phyloP scores from a whole-genome alignment of 225 moss, liverwort and hornwort genomes.

The Marchantia polymorpha region DNA sequence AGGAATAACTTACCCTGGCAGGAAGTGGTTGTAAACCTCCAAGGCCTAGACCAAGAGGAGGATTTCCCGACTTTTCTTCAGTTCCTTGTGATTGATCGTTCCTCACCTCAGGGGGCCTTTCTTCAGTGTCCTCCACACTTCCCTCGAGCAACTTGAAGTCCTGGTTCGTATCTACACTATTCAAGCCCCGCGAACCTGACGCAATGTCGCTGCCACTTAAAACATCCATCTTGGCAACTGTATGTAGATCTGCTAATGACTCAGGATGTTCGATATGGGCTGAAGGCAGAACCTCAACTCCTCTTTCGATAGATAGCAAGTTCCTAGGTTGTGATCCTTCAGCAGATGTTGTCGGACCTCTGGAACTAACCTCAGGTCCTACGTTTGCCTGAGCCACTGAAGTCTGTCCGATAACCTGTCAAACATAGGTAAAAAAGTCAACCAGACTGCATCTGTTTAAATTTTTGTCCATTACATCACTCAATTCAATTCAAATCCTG shows the following conservation, averaged over 20 bases:
- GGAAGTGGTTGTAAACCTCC: conserved; percentile 84
- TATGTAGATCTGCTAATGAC: conserved; percentile 35
- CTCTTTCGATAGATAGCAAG: not conserved
- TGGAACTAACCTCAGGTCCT: conserved; percentile 4
- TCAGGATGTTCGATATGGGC: conserved; percentile 39
- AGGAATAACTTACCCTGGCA: conserved; percentile 62
- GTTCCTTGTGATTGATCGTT: conserved; percentile 43
- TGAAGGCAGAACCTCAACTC: conserved; percentile 1
- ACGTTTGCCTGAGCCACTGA: conserved; percentile 17
- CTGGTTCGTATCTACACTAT: not conserved
- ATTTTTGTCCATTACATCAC: no score
- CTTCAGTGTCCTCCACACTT: not conserved
- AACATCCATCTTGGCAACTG: conserved; percentile 38
- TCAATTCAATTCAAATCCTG: conserved; percentile 9
- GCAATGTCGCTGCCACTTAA: conserved; percentile 36
- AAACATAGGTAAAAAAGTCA: no score
- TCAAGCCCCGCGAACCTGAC: conserved; percentile 3
- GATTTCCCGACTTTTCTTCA: conserved; percentile 33
- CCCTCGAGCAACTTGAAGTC: not conserved
- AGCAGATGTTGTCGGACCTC: conserved; percentile 5
- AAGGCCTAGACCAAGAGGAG: conserved; percentile 84
- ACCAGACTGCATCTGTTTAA: no score
- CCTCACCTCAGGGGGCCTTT: conserved; percentile 16
- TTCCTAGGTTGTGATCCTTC: conserved; percentile 7
- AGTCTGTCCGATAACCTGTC: conserved; percentile 27